Percentiles rank a stretch among this genome's conserved stretches.
Conservation (phyloP, 2,329 filamentous ascomycete genomes). For the Metarhizium anisopliae region DNA sequence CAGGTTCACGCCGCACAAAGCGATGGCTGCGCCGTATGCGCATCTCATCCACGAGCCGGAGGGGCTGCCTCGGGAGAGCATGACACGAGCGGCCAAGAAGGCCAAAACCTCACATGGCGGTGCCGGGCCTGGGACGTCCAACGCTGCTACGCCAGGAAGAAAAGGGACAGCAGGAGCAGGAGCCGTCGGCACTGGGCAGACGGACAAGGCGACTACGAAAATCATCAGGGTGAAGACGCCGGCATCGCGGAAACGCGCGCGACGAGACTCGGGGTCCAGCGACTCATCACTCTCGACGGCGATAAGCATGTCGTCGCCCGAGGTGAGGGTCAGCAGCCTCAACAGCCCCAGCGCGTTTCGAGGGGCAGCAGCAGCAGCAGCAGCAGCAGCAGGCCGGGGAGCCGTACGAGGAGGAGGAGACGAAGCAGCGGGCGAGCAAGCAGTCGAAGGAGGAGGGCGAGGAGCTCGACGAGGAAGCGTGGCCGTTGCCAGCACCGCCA, state of each 20-base stretch:
- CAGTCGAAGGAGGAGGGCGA: background rate
- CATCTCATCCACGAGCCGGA: slow-evolving; percentile 28
- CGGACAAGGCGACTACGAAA: background rate
- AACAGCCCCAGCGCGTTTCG: slow-evolving; percentile 2
- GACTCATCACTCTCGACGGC: slow-evolving; percentile 34
- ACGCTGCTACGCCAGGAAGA: background rate
- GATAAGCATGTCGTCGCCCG: slow-evolving; percentile 30
- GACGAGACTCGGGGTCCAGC: slow-evolving; percentile 30
- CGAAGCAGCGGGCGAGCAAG: background rate
- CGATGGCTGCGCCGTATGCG: slow-evolving; percentile 40
- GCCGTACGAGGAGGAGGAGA: slow-evolving; percentile 1
- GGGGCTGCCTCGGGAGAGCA: slow-evolving; percentile 1
- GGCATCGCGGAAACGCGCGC: slow-evolving; percentile 22
- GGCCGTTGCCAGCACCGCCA: background rate
- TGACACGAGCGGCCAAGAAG: slow-evolving; percentile 25
- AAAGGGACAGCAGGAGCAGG: background rate
- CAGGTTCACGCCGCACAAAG: slow-evolving; percentile 32
- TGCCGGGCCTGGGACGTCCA: background rate
- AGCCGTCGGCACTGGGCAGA: background rate
- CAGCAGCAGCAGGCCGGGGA: background rate
- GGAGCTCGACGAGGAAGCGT: background rate
- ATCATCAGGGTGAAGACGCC: slow-evolving; percentile 24
- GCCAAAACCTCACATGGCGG: slow-evolving; percentile 22
- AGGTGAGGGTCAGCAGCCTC: slow-evolving; percentile 18
- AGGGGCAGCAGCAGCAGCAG: background rate